phyloP scores from a whole-genome alignment of 2,329 filamentous ascomycete species.

The Pezicula carpinea region DNA sequence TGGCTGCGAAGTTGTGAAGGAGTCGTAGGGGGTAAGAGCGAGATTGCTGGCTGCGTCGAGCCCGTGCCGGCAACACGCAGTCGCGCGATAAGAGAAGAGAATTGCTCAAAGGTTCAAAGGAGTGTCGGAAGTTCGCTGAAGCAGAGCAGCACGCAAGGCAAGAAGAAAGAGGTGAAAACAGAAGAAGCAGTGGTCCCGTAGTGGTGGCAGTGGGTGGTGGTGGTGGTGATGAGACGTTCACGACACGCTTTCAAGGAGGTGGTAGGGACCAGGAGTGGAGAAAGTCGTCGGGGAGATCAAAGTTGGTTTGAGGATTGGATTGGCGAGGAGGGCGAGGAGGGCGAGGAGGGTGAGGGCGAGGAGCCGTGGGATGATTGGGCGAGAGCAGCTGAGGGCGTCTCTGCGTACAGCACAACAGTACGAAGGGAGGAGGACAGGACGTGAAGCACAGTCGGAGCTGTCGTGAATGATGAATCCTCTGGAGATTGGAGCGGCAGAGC shows the following conservation, averaged over 20 bases:
- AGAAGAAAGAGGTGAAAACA: constrained; percentile 14
- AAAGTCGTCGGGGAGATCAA: constrained; percentile 14
- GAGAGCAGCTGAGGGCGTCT: not conserved
- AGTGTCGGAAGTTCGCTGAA: constrained; percentile 4
- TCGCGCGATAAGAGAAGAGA: constrained; percentile 10
- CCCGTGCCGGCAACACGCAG: constrained; percentile 6
- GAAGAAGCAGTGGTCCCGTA: constrained; percentile 14
- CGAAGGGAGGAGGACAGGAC: too few species aligned
- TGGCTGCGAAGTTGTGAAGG: constrained; percentile 4
- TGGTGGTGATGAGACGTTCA: not conserved
- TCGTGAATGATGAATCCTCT: too few species aligned
- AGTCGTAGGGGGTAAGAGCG: constrained; percentile 1
- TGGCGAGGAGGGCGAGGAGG: not conserved
- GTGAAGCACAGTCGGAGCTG: too few species aligned
- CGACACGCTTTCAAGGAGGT: too few species aligned
- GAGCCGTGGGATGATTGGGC: too few species aligned
- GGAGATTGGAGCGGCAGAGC: too few species aligned
- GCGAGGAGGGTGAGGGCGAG: not conserved
- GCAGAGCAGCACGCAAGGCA: constrained; percentile 11
- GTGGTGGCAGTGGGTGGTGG: too few species aligned
- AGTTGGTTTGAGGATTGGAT: not conserved
- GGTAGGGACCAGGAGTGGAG: constrained; percentile 3
- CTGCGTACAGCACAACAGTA: not conserved
- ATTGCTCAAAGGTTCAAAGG: constrained; percentile 8
- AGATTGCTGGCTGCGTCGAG: constrained; percentile 8